A percentile compares a stretch with the other conserved stretches of the same genome.
These are phyloP conservation scores for Phytophthora colocasiae DNA, from an alignment of 352 stramenopile genomes.

Conservation along the genomic window DNA sequence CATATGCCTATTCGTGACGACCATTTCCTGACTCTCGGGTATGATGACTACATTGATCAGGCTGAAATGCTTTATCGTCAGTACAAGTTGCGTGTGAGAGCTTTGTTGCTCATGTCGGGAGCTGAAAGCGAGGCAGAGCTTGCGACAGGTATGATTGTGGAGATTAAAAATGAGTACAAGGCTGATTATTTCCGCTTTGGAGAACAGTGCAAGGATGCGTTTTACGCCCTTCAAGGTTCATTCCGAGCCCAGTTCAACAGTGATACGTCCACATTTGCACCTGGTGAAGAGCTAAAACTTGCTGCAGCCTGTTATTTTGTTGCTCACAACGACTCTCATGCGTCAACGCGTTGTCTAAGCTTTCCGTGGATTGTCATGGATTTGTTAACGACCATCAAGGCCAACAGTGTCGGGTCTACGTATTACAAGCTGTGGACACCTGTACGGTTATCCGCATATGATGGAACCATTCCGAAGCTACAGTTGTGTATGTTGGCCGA, in stretches of 20 bases:
- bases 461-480: constrained; percentile 56
- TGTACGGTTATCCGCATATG: constrained; percentile 27
- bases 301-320: constrained; percentile 80
- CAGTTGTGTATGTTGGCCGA: constrained; percentile 70
- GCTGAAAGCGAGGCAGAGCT: constrained; percentile 72
- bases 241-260: constrained; percentile 62
- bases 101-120: constrained; percentile 69
- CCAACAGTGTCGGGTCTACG: constrained; percentile 9
- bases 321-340: constrained; percentile 56
- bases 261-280: constrained; percentile 23
- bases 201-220: constrained; percentile 73
- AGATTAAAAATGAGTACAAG: constrained; percentile 62
- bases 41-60: constrained; percentile 48
- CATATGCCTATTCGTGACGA: constrained; percentile 57
- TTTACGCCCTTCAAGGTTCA: constrained; percentile 51
- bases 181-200: constrained; percentile 84
- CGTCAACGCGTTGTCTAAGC: constrained; percentile 48
- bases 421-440: constrained; percentile 39
- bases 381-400: constrained; percentile 56
- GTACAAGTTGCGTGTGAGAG: constrained; percentile 64
- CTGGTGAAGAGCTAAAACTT: constrained; percentile 42
- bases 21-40: constrained; percentile 59
- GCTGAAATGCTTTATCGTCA: constrained; percentile 64
- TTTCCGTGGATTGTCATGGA: constrained; percentile 82
- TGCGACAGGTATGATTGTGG: constrained; percentile 76